Evolutionary conservation across 768 basidiomycete species (phyloP), one percentile per base, ranked within the genome.

Genomic region (Boletus barrowsii): DNA sequence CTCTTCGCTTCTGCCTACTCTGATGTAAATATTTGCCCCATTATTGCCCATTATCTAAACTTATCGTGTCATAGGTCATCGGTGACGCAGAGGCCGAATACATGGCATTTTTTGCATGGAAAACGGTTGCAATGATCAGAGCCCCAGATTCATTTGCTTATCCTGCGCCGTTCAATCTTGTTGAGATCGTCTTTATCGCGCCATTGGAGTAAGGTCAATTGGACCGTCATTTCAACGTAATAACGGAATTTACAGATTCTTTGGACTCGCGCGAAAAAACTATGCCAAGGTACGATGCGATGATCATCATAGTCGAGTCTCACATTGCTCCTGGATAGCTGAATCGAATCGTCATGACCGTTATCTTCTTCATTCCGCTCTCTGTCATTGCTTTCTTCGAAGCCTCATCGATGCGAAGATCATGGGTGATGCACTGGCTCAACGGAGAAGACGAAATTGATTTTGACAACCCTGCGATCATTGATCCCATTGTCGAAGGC

Each of bases 1-100:
- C 74, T 98, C 62, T 97, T 97, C 68, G 86, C 93, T 17, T 91
- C 93, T 47, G 93, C 93, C 1, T 96, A 96, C 64, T 83, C 86
- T 11, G 93, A 94, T 62, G 92, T 90, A 51, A 68, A 80, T 73
- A n/a, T 24, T n/a, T 42, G 3, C 26, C 13, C 15, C 33, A 35
- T 10, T 37, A 20, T 30, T 9, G 11, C 20, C 49, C 32, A 17
- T 52, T 44, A 29, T 41, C 56, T 49, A 26, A 47, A 7, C 35
- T 29, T 11, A 58, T 49, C 26, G 37, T 50, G 24, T n/a, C 18
- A 40, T 55, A 92, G 90, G 82, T 93, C 9, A 78, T 92, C 1
- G 83, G 81, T 33, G 87, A 94, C 61, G 93, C 93, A 2, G 88
- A 90, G 66, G 93, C 93, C 20, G 86, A 97, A 74, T 95, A 91